A percentile compares a stretch with the other conserved stretches of the same genome.
These are phyloP conservation scores for Elsinoe fawcettii DNA, from an alignment of 2,329 filamentous ascomycete species.

Conservation along the genomic window DNA sequence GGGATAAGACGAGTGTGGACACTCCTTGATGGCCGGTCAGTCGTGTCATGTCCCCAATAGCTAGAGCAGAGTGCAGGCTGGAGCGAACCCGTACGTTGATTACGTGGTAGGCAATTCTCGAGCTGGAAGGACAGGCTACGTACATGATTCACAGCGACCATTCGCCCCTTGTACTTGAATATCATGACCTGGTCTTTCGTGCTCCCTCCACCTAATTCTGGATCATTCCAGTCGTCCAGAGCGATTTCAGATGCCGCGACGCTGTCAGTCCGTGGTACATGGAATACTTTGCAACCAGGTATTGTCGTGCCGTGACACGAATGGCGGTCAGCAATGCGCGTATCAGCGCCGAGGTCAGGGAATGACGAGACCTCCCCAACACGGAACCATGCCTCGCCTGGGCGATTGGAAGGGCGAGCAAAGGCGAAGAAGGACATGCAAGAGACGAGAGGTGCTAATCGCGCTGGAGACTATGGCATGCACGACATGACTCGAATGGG, in stretches of 20 bases:
- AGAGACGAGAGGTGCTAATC: background rate
- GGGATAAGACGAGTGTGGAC: constrained; percentile 60
- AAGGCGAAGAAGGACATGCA: background rate
- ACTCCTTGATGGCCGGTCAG: constrained; percentile 27
- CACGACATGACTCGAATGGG: too few relatives aligned
- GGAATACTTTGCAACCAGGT: background rate
- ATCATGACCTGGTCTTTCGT: constrained; percentile 55
- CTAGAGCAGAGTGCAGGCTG: too few relatives aligned
- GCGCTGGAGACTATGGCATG: background rate
- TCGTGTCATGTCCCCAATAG: too few relatives aligned
- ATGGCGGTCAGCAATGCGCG: constrained; percentile 34
- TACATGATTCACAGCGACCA: constrained; percentile 65
- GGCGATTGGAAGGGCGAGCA: background rate
- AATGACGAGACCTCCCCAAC: constrained; percentile 50
- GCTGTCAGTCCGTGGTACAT: constrained; percentile 6
- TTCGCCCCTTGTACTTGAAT: constrained; percentile 54
- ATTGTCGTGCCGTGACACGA: constrained; percentile 35
- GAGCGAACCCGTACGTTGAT: too few relatives aligned
- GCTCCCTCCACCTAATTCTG: constrained; percentile 28
- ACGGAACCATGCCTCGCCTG: constrained; percentile 41
- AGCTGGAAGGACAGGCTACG: background rate
- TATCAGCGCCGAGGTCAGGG: constrained; percentile 45
- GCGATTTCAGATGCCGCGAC: constrained; percentile 14
- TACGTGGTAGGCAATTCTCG: too few relatives aligned
- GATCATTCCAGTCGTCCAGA: constrained; percentile 36